phyloP scores from a whole-genome alignment of 176 grass and related monocot genomes.

The Themeda triandra region DNA sequence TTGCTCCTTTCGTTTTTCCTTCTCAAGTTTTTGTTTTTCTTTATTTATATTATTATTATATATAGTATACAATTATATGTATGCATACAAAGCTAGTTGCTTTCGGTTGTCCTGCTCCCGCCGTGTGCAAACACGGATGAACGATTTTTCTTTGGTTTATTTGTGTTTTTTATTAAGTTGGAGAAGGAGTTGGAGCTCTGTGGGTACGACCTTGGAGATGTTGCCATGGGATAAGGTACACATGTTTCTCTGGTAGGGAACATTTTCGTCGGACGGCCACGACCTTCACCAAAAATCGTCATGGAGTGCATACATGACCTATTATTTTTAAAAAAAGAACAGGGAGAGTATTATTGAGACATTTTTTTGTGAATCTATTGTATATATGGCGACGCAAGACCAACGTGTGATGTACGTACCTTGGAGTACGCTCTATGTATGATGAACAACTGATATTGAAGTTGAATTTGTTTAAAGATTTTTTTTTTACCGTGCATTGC shows the following conservation, averaged over 20 bases:
- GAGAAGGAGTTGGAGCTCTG: background rate
- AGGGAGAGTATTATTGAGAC: too few relatives aligned
- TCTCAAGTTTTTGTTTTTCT: background rate
- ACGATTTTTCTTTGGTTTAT: background rate
- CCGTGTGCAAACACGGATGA: background rate
- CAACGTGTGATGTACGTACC: background rate
- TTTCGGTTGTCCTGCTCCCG: background rate
- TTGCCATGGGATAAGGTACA: conserved; percentile 2
- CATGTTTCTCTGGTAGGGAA: background rate
- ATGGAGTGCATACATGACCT: background rate
- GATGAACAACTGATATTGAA: background rate
- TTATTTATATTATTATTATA: too few relatives aligned
- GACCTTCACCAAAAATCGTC: background rate
- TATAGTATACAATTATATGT: too few relatives aligned
- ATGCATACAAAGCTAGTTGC: background rate
- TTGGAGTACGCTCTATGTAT: background rate
- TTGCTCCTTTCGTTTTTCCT: conserved; percentile 22
- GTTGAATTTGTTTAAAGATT: background rate
- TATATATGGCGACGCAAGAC: too few relatives aligned
- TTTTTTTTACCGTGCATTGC: background rate
- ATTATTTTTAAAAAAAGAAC: too few relatives aligned
- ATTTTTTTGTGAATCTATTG: too few relatives aligned
- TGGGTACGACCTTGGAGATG: background rate
- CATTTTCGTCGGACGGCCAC: background rate
- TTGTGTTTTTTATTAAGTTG: background rate